These are phyloP conservation scores for Lactarius hengduanensis DNA, from an alignment of 768 basidiomycete species.

Conservation along the genomic window DNA sequence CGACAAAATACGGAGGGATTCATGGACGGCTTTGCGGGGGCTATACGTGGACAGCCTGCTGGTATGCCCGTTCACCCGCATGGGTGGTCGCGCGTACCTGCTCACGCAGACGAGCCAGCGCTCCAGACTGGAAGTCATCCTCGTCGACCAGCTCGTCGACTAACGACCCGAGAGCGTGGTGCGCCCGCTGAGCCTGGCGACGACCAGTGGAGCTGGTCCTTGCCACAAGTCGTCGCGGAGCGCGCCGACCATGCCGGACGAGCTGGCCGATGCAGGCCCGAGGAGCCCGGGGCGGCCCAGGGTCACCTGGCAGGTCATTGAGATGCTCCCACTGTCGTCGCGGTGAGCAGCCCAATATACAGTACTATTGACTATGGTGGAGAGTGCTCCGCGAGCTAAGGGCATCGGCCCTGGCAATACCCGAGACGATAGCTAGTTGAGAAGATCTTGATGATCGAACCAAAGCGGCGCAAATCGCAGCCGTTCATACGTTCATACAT, in stretches of 20 bases:
- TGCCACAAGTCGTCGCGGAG: conserved; percentile 25
- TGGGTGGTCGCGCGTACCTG: background rate
- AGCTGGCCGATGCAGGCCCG: conserved; percentile 27
- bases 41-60: conserved; percentile 33
- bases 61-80: conserved; percentile 31
- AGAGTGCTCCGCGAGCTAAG: conserved; percentile 19
- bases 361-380: conserved; percentile 9
- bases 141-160: conserved; percentile 10
- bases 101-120: conserved; percentile 29
- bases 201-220: conserved; percentile 26
- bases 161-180: conserved; percentile 17
- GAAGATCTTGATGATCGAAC: conserved; percentile 26
- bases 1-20: conserved; percentile 2
- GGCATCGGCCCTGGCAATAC: conserved; percentile 15
- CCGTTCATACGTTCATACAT: background rate
- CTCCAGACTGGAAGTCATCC: conserved; percentile 29
- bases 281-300: conserved; percentile 6
- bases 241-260: conserved; percentile 20
- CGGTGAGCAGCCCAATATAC: conserved; percentile 14
- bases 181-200: conserved; percentile 14
- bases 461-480: conserved; percentile 12
- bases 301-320: conserved; percentile 27
- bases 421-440: conserved; percentile 23
- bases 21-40: conserved; percentile 35
- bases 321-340: conserved; percentile 19